Percentiles rank a stretch among this genome's conserved stretches.
Evolutionary conservation across 2,329 filamentous ascomycete species (phyloP).

Genomic region (Furcasterigmium sp.): DNA sequence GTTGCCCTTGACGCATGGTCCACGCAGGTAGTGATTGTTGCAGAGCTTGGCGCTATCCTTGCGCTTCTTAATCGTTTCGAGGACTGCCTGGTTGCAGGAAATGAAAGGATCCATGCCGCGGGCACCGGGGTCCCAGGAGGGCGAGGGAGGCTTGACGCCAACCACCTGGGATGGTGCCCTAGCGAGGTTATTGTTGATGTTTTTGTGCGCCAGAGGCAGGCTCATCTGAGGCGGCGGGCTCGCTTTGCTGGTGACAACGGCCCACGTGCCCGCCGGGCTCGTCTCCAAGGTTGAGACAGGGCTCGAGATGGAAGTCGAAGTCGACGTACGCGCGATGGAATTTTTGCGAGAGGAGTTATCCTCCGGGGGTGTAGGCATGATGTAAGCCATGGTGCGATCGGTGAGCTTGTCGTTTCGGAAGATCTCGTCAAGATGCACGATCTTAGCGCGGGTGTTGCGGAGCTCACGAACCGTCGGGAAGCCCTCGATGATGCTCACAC

Average conservation of each 20-base stretch:
- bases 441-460: slow-evolving; percentile 36
- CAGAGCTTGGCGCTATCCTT: slow-evolving; percentile 52
- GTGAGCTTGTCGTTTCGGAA: slow-evolving; percentile 51
- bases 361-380: slow-evolving; percentile 3
- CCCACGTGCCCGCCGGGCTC: slow-evolving; percentile 28
- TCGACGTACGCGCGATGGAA: slow-evolving; percentile 9
- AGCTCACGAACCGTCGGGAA: slow-evolving; percentile 45
- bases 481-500: slow-evolving; percentile 51
- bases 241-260: slow-evolving; percentile 32
- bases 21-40: slow-evolving; percentile 57
- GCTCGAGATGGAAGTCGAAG: slow-evolving; percentile 16
- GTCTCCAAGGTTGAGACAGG: slow-evolving; percentile 14
- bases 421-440: slow-evolving; percentile 38
- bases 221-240: slow-evolving; percentile 38
- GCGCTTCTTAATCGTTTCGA: slow-evolving; percentile 53
- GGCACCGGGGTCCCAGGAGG: slow-evolving; percentile 46
- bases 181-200: slow-evolving; percentile 10
- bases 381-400: slow-evolving; percentile 20
- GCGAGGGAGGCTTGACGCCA: slow-evolving; percentile 17
- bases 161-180: slow-evolving; percentile 4
- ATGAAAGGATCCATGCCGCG: slow-evolving; percentile 52
- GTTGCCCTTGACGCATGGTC: slow-evolving; percentile 49
- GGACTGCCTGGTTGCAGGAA: slow-evolving; percentile 33
- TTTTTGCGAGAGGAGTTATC: slow-evolving; percentile 1
- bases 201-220: slow-evolving; percentile 32